Percentiles rank a stretch among this genome's conserved stretches.
phyloP scores from a whole-genome alignment of 768 basidiomycete genomes.

The Hericium rajendrae region DNA sequence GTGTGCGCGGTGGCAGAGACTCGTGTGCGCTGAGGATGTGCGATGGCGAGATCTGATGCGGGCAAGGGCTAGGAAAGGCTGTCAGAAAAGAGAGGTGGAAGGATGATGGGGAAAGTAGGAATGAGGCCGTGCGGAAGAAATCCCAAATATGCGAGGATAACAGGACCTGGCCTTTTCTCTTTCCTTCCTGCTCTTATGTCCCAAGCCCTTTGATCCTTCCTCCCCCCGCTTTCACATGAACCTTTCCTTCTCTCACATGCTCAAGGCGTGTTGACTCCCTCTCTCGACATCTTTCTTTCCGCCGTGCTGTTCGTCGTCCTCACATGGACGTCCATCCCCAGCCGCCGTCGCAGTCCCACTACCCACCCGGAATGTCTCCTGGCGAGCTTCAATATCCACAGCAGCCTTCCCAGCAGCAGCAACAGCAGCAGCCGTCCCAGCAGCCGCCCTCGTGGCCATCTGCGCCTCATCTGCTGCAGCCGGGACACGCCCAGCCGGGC shows the following conservation, averaged over 20 bases:
- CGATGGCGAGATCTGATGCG: too few species aligned
- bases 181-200: background rate
- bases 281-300: constrained; percentile 5
- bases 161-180: background rate
- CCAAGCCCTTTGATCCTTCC: background rate
- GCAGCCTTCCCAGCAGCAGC: constrained; percentile 20
- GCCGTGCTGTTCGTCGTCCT: background rate
- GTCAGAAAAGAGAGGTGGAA: too few species aligned
- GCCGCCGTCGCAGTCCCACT: constrained; percentile 14
- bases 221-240: background rate
- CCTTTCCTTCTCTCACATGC: constrained; percentile 7
- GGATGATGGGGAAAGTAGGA: too few species aligned
- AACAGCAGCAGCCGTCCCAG: constrained; percentile 23
- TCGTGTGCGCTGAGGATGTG: too few species aligned
- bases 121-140: background rate
- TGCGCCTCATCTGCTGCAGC: constrained; percentile 15
- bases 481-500: constrained; percentile 9
- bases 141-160: background rate
- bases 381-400: constrained; percentile 23
- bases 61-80: too few species aligned
- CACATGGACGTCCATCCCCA: constrained; percentile 18
- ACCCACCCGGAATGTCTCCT: constrained; percentile 19
- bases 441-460: constrained; percentile 19
- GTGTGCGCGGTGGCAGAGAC: too few species aligned
- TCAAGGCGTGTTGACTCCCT: constrained; percentile 8